These are phyloP conservation scores for Globisporangium takayamanum DNA, from an alignment of 352 stramenopile species.

Conservation along the genomic window DNA sequence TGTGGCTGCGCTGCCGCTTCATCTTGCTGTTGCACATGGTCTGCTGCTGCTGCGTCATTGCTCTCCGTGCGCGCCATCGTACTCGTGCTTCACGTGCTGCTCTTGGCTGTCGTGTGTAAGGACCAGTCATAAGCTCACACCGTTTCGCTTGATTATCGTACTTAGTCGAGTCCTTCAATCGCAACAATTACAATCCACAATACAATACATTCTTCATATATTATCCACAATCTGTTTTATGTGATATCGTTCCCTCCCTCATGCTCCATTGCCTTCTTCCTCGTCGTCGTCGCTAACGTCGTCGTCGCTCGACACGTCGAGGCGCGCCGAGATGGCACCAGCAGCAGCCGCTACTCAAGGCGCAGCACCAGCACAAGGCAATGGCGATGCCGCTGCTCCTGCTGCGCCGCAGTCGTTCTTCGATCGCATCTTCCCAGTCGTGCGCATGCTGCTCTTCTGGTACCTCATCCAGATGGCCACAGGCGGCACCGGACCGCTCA, in stretches of 20 bases:
- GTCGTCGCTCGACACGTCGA: background rate
- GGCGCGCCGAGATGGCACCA: background rate
- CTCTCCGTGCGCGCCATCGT: constrained; percentile 7
- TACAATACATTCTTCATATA: background rate
- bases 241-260: too few relatives aligned
- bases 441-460: constrained; percentile 77
- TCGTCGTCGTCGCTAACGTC: background rate
- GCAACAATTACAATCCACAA: background rate
- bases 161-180: background rate
- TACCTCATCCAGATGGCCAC: constrained; percentile 67
- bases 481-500: constrained; percentile 13
- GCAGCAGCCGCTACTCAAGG: background rate
- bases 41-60: constrained; percentile 2
- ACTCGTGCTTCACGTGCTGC: background rate
- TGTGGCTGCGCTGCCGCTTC: background rate
- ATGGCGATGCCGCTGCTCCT: constrained; percentile 8
- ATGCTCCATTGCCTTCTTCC: background rate
- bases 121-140: background rate
- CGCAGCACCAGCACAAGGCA: background rate
- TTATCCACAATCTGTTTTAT: too few relatives aligned
- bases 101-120: background rate
- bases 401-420: constrained; percentile 32
- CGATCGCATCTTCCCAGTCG: constrained; percentile 54
- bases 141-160: background rate
- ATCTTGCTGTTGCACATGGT: constrained; percentile 1